Base-by-base conservation (phyloP, 2,329 filamentous ascomycete species). In the Thelonectria blattea region DNA sequence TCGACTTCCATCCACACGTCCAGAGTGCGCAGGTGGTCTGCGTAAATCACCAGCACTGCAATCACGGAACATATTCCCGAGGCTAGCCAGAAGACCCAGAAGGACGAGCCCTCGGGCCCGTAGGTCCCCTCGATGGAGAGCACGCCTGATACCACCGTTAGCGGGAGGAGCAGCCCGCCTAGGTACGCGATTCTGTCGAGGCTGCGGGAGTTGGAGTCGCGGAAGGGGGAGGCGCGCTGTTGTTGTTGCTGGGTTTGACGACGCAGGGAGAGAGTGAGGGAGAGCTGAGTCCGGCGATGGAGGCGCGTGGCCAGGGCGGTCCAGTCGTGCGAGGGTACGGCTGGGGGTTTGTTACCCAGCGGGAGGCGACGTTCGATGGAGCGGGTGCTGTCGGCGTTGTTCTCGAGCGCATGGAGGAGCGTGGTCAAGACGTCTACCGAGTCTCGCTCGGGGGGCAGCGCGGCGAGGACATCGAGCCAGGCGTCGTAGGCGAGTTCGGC, bases 1-100 rank as follows among this genome's bases (percentile, higher is more conserved):
- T 24, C 69, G 3, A 79, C 75, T 61, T 82, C 80, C 22, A 81
- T 75, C 78, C 80, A 82, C 9, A 83, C 80, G 64, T 81, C 76
- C 37, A 74, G 69, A 45, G 72, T 77, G 43, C 81, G 76, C 46
- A 83, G 74, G 43, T 78, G 77, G 61, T 84, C 81, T 9, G 80
- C 76, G 65, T 83, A 81, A 56, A 84, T 82, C 56, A 83, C 64
- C 3, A 78, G 61, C 2, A 83, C 54, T 0, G 77, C 76, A 1
- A 79, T 9, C 14, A 77, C 56, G 2, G 75, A 73, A 1, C 79
- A 73, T 3, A 80, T 74, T 0, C 78, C 66, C 3, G 77, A 74
- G 3, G 75, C 73, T 1, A 76, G 76, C 82, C 82, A 84, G 60
- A 83, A 84, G 0, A 84, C 75, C 75, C 75, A 84, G 69, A 83